phyloP scores from a whole-genome alignment of 345 rosid species.

The Geranium rotundifolium region DNA sequence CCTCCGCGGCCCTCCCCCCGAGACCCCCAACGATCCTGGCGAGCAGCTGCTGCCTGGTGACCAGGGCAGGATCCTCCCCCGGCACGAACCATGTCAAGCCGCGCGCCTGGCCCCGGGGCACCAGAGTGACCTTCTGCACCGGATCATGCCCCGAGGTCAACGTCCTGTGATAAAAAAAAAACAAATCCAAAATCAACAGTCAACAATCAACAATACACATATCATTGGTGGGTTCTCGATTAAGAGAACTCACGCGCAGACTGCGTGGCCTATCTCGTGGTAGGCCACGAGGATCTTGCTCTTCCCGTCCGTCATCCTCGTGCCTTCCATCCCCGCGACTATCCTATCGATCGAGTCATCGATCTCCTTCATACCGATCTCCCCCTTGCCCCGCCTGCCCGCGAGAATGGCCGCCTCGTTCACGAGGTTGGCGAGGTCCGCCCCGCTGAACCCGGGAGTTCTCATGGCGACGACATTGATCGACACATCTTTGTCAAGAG shows the following conservation, averaged over 20 bases:
- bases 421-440: slow-evolving; percentile 71
- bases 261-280: slow-evolving; percentile 67
- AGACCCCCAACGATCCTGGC: slow-evolving; percentile 68
- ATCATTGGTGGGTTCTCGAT: no score
- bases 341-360: slow-evolving; percentile 64
- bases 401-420: slow-evolving; percentile 78
- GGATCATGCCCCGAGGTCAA: slow-evolving; percentile 61
- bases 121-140: slow-evolving; percentile 55
- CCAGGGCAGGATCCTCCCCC: slow-evolving; percentile 44
- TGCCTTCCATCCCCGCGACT: slow-evolving; percentile 69
- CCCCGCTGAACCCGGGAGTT: slow-evolving; percentile 79
- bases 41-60: slow-evolving; percentile 51
- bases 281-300: slow-evolving; percentile 58
- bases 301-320: slow-evolving; percentile 64
- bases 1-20: slow-evolving; percentile 70
- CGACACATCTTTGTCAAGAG: slow-evolving; percentile 46
- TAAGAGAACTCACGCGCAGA: slow-evolving; percentile 55
- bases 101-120: slow-evolving; percentile 76
- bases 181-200: no score
- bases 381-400: slow-evolving; percentile 56
- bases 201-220: no score
- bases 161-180: slow-evolving; percentile 28
- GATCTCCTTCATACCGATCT: slow-evolving; percentile 40
- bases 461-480: slow-evolving; percentile 50
- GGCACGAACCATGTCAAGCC: slow-evolving; percentile 72